Evolutionary conservation across 352 stramenopile genomes (phyloP).

Genomic region (Hyaloperonospora arabidopsidis): DNA sequence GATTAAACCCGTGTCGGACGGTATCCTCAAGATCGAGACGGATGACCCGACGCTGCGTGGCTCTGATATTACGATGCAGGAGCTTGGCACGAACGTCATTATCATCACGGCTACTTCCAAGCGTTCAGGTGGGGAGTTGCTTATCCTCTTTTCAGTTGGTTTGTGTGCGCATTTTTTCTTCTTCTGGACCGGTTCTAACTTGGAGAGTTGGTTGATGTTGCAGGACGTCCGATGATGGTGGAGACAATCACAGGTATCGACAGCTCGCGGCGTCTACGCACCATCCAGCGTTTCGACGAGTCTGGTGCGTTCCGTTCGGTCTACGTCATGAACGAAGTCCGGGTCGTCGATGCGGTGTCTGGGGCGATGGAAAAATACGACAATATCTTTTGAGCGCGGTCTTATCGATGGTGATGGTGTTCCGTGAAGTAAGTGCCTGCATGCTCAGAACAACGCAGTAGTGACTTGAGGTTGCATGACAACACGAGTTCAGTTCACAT

Average conservation of each 20-base stretch:
- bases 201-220: background rate
- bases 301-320: slow-evolving; percentile 78
- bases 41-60: slow-evolving; percentile 71
- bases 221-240: slow-evolving; percentile 70
- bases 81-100: slow-evolving; percentile 73
- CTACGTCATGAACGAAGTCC: slow-evolving; percentile 84
- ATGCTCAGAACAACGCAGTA: slow-evolving; percentile 3
- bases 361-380: slow-evolving; percentile 85
- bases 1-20: slow-evolving; percentile 82
- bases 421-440: background rate
- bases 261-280: slow-evolving; percentile 70
- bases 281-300: slow-evolving; percentile 82
- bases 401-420: background rate
- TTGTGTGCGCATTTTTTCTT: background rate
- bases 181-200: background rate
- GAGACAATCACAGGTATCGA: slow-evolving; percentile 81
- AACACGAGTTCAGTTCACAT: slow-evolving; percentile 8
- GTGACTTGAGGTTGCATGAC: slow-evolving; percentile 2
- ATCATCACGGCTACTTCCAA: slow-evolving; percentile 83
- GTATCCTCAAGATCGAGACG: slow-evolving; percentile 83
- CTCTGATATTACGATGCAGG: slow-evolving; percentile 83
- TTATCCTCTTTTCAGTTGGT: background rate
- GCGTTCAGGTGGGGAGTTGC: slow-evolving; percentile 43
- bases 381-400: slow-evolving; percentile 59
- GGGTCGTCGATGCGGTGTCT: slow-evolving; percentile 79